Base-by-base conservation (phyloP, 306 rosid species). In the Astragalus glycyphyllos region DNA sequence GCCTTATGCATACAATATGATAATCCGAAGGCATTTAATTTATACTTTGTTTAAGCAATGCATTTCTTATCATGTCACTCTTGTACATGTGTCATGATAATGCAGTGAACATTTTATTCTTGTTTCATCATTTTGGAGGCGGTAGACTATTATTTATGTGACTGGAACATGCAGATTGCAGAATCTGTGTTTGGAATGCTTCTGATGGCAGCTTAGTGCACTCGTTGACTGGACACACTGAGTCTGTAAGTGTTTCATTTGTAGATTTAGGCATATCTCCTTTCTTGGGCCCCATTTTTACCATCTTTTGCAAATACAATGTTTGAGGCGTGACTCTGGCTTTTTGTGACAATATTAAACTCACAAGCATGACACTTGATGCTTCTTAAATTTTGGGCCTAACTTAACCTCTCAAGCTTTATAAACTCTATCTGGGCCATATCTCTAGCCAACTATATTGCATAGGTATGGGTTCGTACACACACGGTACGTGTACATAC, bases 161-260 rank as follows among this genome's bases (percentile, higher is more conserved):
- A 71, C 46, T 72, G 58, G 53, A 58, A 35, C 17, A 75, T 79
- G 82, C 96, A 95, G 97, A 95, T 87, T 89, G 96, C 86, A 85
- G 97, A 84, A 95, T 91, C 73, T 95, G 99, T 76, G 99, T 95
- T 72, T 95, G 99, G 99, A 95, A 95, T 86, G 99, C 99, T 62
- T 83, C 97, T 74, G 97, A 91, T 81, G 99, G 99, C 60, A 87
- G 99, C 89, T 77, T 95, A 78, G 99, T 95, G 15, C 96, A 95
- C 85, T 95, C 97, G 51, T 80, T 95, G 85, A 95, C 99, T 8
- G 99, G 99, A 42, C 99, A 95, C 67, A 91, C 88, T 58, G 88
- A 87, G 68, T 95, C 99, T 77, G 99, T 91, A 72, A 82, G 97
- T 87, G 77, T 66, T 73, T 62, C 65, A 46, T 74, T 75, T 82